Base-by-base conservation (phyloP, 352 stramenopile genomes). In the Phytophthora chlamydospora region DNA sequence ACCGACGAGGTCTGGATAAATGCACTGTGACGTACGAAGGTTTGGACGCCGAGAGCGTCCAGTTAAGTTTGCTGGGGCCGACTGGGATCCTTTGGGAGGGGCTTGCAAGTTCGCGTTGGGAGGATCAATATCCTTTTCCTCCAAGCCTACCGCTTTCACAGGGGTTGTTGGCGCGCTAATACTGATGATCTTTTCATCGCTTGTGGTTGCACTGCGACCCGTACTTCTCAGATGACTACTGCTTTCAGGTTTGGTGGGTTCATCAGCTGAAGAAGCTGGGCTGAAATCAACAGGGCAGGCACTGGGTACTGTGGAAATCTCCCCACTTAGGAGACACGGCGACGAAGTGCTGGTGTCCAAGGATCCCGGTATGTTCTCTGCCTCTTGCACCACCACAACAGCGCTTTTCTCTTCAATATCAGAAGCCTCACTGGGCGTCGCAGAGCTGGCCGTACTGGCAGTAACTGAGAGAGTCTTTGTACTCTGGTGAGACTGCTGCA, bases 1-100 rank as follows among this genome's bases (percentile, higher is more conserved):
- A 34, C 47, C 51, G 17, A 73, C 59, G 0, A 93, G 65, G 7
- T 78, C 67, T 5, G 79, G 72, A 19, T 81, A 89, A 44, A 91
- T 71, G 16, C 55, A 70, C 4, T 69, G 56, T 14, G 45, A 40
- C 13, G 16, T 40, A 9, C 43, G 53, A 13, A 49, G 12, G 51
- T 48, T 70, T 47, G 24, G 24, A 31, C 29, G 48, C 21, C 48
- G 42, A 42, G 38, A 42, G 36, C 29, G 33, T n/a, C 34, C 47
- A 55, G 19, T 1, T 42, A 73, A 10, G 4, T 64, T 68, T 4
- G 50, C 35, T 27, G 58, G 54, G 9, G 59, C 49, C 12, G 54
- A 71, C 42, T 58, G 55, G 27, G 39, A 64, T 19, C 47, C 55
- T 50, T 39, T 8, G 16, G 63, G 11, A 4, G 17, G 57, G 36